phyloP scores from a whole-genome alignment of 1,139 yeast species.

The Lodderomyces pseudojiufengensis region DNA sequence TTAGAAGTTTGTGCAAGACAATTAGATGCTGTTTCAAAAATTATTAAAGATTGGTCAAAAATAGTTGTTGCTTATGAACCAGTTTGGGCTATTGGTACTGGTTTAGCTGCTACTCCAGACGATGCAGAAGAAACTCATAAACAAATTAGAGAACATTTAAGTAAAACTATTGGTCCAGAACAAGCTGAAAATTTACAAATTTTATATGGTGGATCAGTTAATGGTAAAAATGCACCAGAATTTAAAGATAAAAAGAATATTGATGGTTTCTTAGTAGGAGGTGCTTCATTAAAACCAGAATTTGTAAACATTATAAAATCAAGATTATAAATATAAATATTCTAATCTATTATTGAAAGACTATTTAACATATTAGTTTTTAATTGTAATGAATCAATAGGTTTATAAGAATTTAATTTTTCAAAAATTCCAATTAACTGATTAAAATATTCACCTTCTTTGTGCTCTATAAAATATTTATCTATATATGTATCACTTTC shows the following conservation, averaged over 20 bases:
- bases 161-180: constrained; percentile 69
- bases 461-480: constrained; percentile 15
- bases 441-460: constrained; percentile 10
- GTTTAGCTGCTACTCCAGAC: constrained; percentile 97
- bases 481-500: constrained; percentile 42
- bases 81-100: constrained; percentile 99
- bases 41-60: constrained; percentile 86
- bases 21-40: constrained; percentile 81
- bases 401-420: constrained; percentile 12
- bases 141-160: constrained; percentile 79
- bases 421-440: constrained; percentile 13
- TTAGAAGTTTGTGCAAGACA: constrained; percentile 85
- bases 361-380: constrained; percentile 11
- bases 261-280: constrained; percentile 99
- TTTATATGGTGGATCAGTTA: constrained; percentile 98
- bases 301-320: constrained; percentile 93
- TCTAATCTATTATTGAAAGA: constrained; percentile 2
- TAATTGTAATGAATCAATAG: constrained; percentile 9
- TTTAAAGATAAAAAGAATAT: constrained; percentile 92
- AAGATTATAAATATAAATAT: constrained; percentile 51
- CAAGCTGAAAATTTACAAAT: constrained; percentile 81
- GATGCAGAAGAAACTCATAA: constrained; percentile 96
- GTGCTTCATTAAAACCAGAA: constrained; percentile 98
- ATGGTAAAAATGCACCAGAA: constrained; percentile 87
- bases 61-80: constrained; percentile 98